Evolutionary conservation across 2,329 filamentous ascomycete genomes (phyloP), one percentile per base, ranked within the genome.

Genomic region (Aphanocladium album): DNA sequence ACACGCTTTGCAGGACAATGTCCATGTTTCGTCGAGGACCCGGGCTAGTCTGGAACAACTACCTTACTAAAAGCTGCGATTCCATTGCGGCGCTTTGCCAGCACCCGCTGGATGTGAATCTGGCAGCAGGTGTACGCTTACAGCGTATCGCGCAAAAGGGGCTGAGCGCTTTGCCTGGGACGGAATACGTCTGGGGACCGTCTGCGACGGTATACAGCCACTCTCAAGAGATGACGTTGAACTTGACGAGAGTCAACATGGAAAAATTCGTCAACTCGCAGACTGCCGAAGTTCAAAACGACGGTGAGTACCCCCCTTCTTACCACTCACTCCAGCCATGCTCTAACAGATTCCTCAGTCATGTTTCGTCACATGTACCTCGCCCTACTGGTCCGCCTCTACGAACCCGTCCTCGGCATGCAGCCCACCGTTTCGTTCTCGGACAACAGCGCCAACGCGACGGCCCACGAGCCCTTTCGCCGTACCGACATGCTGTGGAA

Each of bases 321-420:
- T n/a, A 2, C 3, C 5, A 5, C 12, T 35, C 6, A 12, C 12
- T 35, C 12, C 12, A 6, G 33, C 33, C 25, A 25, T 4, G 12
- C 25, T 21, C 8, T 12, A 11, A 2, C 45, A n/a, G 4, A 17
- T 7, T 35, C n/a, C 2, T 17, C 16, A 58, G 57, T 27, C 23
- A 51, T 59, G 47, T 59, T 59, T 19, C 57, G 39, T 55, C 63
- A 67, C 5, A 66, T 68, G 33, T 72, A 72, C 43, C 60, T 68
- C 21, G 62, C 62, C 27, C 47, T 67, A 1, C 46, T 72, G 3
- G 62, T 70, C 5, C 67, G 69, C 2, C 64, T 74, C 1, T 72
- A 71, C 60, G 72, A 73, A 58, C 70, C 71, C 0, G 67, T 64
- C 9, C 66, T 73, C 7, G 66, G 66, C 56, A 63, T 69, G 51